phyloP scores from a whole-genome alignment of 768 basidiomycete genomes.

The Trametes villosa region DNA sequence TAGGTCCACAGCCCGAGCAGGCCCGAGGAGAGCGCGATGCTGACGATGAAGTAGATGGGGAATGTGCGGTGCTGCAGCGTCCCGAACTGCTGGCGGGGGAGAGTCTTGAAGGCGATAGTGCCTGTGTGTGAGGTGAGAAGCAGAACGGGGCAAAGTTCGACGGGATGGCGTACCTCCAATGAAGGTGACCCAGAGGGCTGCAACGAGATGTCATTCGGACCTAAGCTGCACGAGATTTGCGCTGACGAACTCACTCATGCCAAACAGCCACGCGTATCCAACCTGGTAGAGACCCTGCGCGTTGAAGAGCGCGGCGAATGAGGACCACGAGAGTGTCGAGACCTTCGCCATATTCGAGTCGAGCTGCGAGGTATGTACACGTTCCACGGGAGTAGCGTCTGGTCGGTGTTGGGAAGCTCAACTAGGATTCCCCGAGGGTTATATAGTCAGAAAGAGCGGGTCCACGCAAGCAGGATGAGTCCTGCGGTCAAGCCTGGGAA shows the following conservation, averaged over 20 bases:
- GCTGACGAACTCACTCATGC: constrained; percentile 59
- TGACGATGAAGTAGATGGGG: constrained; percentile 73
- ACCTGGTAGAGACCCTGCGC: constrained; percentile 50
- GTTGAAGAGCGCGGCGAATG: constrained; percentile 30
- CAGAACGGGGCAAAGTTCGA: background rate
- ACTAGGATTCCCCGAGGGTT: background rate
- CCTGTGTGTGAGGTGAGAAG: constrained; percentile 40
- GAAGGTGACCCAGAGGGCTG: constrained; percentile 66
- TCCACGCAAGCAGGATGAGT: constrained; percentile 17
- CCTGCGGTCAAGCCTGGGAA: constrained; percentile 7
- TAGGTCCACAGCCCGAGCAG: constrained; percentile 63
- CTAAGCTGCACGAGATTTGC: background rate
- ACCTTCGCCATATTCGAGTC: constrained; percentile 22
- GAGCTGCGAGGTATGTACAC: background rate
- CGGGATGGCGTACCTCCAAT: constrained; percentile 52
- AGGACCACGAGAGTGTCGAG: constrained; percentile 22
- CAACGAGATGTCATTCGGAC: background rate
- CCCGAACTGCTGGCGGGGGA: constrained; percentile 77
- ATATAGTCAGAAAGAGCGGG: background rate
- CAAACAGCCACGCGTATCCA: constrained; percentile 66
- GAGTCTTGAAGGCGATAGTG: constrained; percentile 59
- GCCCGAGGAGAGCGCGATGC: constrained; percentile 54
- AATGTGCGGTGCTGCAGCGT: constrained; percentile 75
- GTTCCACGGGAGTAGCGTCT: background rate
- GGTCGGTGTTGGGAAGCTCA: background rate